Base-by-base conservation (phyloP, 1,139 yeast genomes). In the Pichia inconspicua region DNA sequence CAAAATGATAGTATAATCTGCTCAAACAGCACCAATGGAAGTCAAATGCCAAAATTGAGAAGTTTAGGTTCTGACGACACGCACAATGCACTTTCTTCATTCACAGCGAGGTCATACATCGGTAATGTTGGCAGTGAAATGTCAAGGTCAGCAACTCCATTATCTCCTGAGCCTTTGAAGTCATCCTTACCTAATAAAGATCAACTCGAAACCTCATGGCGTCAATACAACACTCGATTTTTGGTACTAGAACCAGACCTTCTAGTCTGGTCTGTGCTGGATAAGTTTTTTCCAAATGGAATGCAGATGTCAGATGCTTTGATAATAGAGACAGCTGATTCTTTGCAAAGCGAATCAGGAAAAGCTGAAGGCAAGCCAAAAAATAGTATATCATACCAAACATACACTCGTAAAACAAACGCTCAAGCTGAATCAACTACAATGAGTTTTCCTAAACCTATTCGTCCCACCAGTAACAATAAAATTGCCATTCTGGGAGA, bases 301-400 rank as follows among this genome's bases (percentile, higher is more conserved):
- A 85, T 84, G 90, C 54, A 65, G 2, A 77, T 84, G 75, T 66
- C 68, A 22, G 89, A 84, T 50, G 86, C 95, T 0, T 70, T 85
- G 22, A 61, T 84, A 2, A 72, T 84, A 12, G 84, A 77, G 27
- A 31, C 30, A 3, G 25, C 32, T 15, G 19, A 27, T 5, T 40
- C 50, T 14, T 39, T 47, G 8, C 14, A 25, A 17, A 44, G 30
- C 9, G 51, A 48, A 17, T 17, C 41, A 8, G 42, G 28, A 19
- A 48, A 39, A 17, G 22, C 22, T n/a, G 50, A 48, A 17, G 5
- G 19, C 30, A 41, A 9, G 10, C 22, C 6, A 3, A 27, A 30
- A 42, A 32, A 27, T 19, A 11, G 15, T 19, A 11, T 19, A 35
- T 22, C 35, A 5, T 28, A 11, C 17, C 40, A 38, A 25, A 14